phyloP scores from a whole-genome alignment of 1,139 yeast species.

The Candida labiduridarum region DNA sequence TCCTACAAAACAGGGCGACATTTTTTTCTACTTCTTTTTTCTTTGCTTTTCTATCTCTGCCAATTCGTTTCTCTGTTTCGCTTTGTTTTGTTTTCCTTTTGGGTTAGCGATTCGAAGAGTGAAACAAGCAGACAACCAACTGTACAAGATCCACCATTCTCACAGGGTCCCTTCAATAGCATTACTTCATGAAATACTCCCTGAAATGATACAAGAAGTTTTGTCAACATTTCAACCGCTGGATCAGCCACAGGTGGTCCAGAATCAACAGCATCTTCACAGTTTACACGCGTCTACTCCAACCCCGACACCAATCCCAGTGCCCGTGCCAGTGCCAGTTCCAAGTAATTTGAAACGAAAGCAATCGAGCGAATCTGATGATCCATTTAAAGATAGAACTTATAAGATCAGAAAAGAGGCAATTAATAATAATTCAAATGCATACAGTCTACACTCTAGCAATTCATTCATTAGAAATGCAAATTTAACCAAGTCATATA shows the following conservation, averaged over 20 bases:
- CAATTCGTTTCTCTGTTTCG: not conserved
- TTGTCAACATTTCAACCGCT: slow-evolving; percentile 3
- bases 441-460: not conserved
- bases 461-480: slow-evolving; percentile 11
- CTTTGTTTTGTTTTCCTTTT: not conserved
- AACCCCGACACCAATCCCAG: not conserved
- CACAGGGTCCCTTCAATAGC: no score
- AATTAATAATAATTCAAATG: not conserved
- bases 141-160: not conserved
- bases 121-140: not conserved
- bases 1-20: not conserved
- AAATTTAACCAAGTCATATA: slow-evolving; percentile 10
- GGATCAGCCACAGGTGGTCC: slow-evolving; percentile 2
- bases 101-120: not conserved
- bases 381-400: slow-evolving; percentile 33
- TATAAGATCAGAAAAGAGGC: slow-evolving; percentile 2
- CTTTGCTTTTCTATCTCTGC: not conserved
- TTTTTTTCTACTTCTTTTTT: not conserved
- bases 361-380: slow-evolving; percentile 21
- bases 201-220: not conserved
- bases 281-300: slow-evolving; percentile 7
- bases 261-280: slow-evolving; percentile 4
- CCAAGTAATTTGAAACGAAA: slow-evolving; percentile 14
- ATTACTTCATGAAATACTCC: no score
- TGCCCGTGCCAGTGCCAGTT: not conserved